Evolutionary conservation across 768 basidiomycete genomes (phyloP).

Genomic region (Termitomyces sp.): DNA sequence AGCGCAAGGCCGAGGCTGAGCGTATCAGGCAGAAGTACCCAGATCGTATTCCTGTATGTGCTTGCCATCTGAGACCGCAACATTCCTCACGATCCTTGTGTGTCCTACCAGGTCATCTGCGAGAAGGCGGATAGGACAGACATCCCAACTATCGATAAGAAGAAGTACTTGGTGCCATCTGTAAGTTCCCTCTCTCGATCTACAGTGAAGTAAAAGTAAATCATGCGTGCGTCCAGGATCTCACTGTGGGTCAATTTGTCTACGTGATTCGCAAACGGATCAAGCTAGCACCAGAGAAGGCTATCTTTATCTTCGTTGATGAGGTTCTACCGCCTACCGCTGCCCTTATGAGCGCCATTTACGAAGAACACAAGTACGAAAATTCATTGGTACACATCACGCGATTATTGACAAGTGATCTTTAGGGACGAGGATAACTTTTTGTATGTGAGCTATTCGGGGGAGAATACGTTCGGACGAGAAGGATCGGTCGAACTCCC

Average conservation of each 20-base stretch:
- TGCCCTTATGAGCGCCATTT: conserved; percentile 97
- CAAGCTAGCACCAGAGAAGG: conserved; percentile 99
- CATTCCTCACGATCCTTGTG: conserved; percentile 1
- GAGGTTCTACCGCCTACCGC: conserved; percentile 98
- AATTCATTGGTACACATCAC: not conserved
- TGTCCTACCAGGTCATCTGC: conserved; percentile 80
- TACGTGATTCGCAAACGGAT: conserved; percentile 99
- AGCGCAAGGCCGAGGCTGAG: conserved; percentile 99
- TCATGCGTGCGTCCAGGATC: conserved; percentile 50
- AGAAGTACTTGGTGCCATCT: conserved; percentile 99
- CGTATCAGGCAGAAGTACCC: conserved; percentile 98
- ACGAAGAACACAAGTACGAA: conserved; percentile 98
- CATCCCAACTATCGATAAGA: conserved; percentile 99
- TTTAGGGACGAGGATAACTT: conserved; percentile 98
- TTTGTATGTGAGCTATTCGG: conserved; percentile 97
- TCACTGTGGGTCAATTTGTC: conserved; percentile 97
- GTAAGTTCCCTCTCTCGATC: conserved; percentile 40
- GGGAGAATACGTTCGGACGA: conserved; percentile 92
- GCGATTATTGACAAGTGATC: conserved; percentile 20
- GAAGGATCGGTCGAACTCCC: conserved; percentile 44
- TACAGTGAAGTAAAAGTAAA: not conserved
- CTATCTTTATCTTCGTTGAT: conserved; percentile 99
- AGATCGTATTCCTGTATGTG: conserved; percentile 92
- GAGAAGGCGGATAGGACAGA: conserved; percentile 99
- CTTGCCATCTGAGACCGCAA: conserved; percentile 1